A percentile compares a stretch with the other conserved stretches of the same genome.
These are phyloP conservation scores for Mallotus repandus DNA, from an alignment of 441 rosid genomes.

Conservation along the genomic window DNA sequence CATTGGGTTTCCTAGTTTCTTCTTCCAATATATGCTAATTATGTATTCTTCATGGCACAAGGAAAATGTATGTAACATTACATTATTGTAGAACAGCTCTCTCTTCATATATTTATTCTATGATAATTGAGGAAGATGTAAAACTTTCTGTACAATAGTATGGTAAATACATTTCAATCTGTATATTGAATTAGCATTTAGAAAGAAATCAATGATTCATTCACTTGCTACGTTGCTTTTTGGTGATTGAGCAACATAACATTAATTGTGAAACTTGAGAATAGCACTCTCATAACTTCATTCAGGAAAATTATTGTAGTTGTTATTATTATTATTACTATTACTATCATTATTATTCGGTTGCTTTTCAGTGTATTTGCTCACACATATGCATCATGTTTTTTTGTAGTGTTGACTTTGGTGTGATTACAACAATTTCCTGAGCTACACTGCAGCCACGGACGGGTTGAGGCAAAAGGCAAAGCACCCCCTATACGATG, in stretches of 20 bases:
- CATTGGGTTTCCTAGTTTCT: constrained; percentile 20
- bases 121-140: neutral
- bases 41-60: neutral
- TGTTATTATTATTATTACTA: neutral
- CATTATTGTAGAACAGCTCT: neutral
- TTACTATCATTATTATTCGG: too few species aligned
- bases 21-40: neutral
- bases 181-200: neutral
- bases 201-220: neutral
- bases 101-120: neutral
- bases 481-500: neutral
- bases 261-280: neutral
- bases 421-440: too few species aligned
- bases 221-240: neutral
- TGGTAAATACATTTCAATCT: neutral
- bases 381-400: too few species aligned
- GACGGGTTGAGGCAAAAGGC: too few species aligned
- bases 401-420: too few species aligned
- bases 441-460: too few species aligned
- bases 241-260: neutral
- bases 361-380: too few species aligned
- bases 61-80: neutral
- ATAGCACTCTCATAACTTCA: neutral
- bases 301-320: neutral
- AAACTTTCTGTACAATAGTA: neutral